Evolutionary conservation across 2,329 filamentous ascomycete genomes (phyloP).

Genomic region (Penicillium concentricum): DNA sequence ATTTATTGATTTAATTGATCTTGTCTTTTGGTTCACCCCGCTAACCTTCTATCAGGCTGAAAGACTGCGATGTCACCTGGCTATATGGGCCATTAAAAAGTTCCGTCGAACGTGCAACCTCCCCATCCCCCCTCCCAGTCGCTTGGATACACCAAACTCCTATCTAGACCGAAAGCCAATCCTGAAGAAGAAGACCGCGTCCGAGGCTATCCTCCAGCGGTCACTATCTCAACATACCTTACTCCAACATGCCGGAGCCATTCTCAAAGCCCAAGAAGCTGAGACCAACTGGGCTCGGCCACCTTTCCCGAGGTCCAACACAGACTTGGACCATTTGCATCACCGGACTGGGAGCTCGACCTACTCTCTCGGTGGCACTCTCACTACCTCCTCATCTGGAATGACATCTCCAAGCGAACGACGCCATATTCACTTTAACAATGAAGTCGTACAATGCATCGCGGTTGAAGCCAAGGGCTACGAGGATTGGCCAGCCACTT

Average conservation of each 20-base stretch:
- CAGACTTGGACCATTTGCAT: slow-evolving; percentile 67
- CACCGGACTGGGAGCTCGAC: slow-evolving; percentile 58
- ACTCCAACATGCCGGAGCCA: slow-evolving; percentile 82
- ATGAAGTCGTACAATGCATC: slow-evolving; percentile 93
- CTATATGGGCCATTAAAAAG: slow-evolving; percentile 90
- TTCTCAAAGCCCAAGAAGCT: slow-evolving; percentile 77
- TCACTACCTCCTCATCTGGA: slow-evolving; percentile 70
- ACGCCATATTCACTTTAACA: slow-evolving; percentile 94
- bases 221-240: slow-evolving; percentile 86
- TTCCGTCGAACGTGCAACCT: slow-evolving; percentile 47
- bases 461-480: slow-evolving; percentile 84
- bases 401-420: slow-evolving; percentile 62
- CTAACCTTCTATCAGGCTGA: slow-evolving; percentile 65
- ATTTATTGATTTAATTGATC: slow-evolving; percentile 17
- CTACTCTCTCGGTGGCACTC: slow-evolving; percentile 54
- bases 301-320: slow-evolving; percentile 61
- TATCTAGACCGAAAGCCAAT: slow-evolving; percentile 83
- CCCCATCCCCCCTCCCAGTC: slow-evolving; percentile 51
- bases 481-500: slow-evolving; percentile 42
- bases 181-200: slow-evolving; percentile 94
- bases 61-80: slow-evolving; percentile 97
- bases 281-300: slow-evolving; percentile 54
- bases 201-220: slow-evolving; percentile 87
- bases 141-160: slow-evolving; percentile 62
- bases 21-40: slow-evolving; percentile 1